Evolutionary conservation across 331 rosid genomes (phyloP), one percentile per base, ranked within the genome.

Genomic region (Prunus yedoensis): DNA sequence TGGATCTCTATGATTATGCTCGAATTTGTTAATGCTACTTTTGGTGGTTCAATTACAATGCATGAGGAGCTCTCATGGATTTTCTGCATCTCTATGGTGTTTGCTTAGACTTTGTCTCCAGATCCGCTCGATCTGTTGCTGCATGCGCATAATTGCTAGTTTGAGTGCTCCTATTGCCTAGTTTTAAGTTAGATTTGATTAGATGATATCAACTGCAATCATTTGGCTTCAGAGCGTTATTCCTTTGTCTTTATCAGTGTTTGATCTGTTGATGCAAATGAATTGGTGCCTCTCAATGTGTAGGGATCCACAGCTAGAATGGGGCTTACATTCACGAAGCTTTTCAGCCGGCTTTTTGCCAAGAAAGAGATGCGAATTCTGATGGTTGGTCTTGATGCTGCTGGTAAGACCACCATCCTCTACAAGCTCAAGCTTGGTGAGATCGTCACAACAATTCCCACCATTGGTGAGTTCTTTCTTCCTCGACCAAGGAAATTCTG

Each of bases 371-470:
- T 95, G 99, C 81, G 99, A 82, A 95, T 95, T 84, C 88, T 95
- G 85, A 95, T 95, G 99, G 99, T 95, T 45, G 99, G 99, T 90
- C 99, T 95, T 67, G 99, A 95, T 79, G 99, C 99, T 9, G 99
- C 99, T 78, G 99, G 99, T 92, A 95, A 95, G 92, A 95, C 99
- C 54, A 95, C 99, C 70, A 95, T 95, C 68, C 93, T 95, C 69
- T 95, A 95, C 89, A 95, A 95, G 94, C 99, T 95, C 90, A 95
- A 95, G 94, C 99, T 95, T 68, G 99, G 99, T 41, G 99, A 95
- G 90, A 95, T 95, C 74, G 99, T 95, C 84, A 95, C 99, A 1
- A 95, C 99, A 18, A 95, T 95, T 70, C 99, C 99, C 63, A 95
- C 99, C 28, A 95, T 95, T 12, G 99, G 99, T 95, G 83, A 90